Conservation (phyloP, 306 rosid genomes). For the Parietaria judaica region DNA sequence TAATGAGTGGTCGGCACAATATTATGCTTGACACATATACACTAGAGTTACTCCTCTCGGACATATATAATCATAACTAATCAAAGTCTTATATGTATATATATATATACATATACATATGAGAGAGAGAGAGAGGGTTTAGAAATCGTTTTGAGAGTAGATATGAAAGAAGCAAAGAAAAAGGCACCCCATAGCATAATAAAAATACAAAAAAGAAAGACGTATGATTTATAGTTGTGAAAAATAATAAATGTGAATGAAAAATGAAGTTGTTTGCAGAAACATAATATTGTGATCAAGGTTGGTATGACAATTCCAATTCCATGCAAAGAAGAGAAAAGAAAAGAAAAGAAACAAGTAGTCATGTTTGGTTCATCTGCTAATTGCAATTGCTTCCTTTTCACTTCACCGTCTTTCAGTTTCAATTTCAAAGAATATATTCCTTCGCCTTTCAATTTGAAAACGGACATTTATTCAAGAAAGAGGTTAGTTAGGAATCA, state of each 20-base stretch:
- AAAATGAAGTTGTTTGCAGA: too few relatives aligned
- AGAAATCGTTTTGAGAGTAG: slow-evolving; percentile 1
- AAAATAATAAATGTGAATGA: too few relatives aligned
- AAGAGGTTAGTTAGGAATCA: background rate
- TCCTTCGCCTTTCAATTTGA: slow-evolving; percentile 9
- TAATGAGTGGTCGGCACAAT: slow-evolving; percentile 17
- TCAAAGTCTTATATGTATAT: slow-evolving; percentile 2
- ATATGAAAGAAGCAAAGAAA: background rate
- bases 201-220: too few relatives aligned
- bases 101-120: too few relatives aligned
- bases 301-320: too few relatives aligned
- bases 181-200: too few relatives aligned
- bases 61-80: slow-evolving; percentile 14
- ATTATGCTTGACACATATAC: slow-evolving; percentile 10
- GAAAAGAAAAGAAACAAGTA: too few relatives aligned
- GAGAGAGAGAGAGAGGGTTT: slow-evolving; percentile 3
- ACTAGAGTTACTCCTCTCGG: background rate
- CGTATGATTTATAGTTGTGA: too few relatives aligned
- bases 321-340: too few relatives aligned
- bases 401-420: slow-evolving; percentile 44
- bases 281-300: too few relatives aligned
- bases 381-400: slow-evolving; percentile 27
- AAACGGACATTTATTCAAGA: slow-evolving; percentile 6
- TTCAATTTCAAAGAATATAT: slow-evolving; percentile 8
- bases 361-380: slow-evolving; percentile 44